Conservation (phyloP, 495 filamentous ascomycete species). For the Filosporella fistucella region DNA sequence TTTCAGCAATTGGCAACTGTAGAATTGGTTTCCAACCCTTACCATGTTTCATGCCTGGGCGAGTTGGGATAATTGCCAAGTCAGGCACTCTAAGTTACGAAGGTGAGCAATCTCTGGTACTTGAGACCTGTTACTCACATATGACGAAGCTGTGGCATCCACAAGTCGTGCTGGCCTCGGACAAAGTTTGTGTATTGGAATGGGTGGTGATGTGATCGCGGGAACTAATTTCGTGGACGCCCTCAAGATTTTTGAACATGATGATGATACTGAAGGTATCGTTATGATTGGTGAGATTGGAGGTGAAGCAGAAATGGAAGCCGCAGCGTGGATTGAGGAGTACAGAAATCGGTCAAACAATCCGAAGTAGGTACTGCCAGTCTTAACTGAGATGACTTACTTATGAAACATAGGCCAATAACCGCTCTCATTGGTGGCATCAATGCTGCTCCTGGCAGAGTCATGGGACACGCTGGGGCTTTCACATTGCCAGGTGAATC, state of each 20-base stretch:
- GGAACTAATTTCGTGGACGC: slow-evolving; percentile 81
- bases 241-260: slow-evolving; percentile 65
- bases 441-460: slow-evolving; percentile 57
- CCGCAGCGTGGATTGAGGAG: slow-evolving; percentile 72
- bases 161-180: slow-evolving; percentile 78
- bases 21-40: slow-evolving; percentile 86
- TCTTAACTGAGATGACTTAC: neutral
- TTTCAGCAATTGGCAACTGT: slow-evolving; percentile 75
- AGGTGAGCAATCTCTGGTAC: slow-evolving; percentile 22
- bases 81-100: slow-evolving; percentile 89
- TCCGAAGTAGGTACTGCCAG: slow-evolving; percentile 56
- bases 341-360: slow-evolving; percentile 53
- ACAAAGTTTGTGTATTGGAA: slow-evolving; percentile 81
- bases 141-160: slow-evolving; percentile 60
- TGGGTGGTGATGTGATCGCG: slow-evolving; percentile 81
- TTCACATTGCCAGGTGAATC: slow-evolving; percentile 66
- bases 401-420: slow-evolving; percentile 54
- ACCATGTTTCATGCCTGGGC: slow-evolving; percentile 67
- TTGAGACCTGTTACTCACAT: neutral
- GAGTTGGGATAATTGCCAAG: slow-evolving; percentile 79
- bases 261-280: slow-evolving; percentile 76
- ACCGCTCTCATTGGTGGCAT: slow-evolving; percentile 73
- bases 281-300: slow-evolving; percentile 84
- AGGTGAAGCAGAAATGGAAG: slow-evolving; percentile 75
- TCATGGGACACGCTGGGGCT: slow-evolving; percentile 90